Evolutionary conservation across 1,284 basidiomycete species (phyloP).

Genomic region (Coniferiporia weirii): DNA sequence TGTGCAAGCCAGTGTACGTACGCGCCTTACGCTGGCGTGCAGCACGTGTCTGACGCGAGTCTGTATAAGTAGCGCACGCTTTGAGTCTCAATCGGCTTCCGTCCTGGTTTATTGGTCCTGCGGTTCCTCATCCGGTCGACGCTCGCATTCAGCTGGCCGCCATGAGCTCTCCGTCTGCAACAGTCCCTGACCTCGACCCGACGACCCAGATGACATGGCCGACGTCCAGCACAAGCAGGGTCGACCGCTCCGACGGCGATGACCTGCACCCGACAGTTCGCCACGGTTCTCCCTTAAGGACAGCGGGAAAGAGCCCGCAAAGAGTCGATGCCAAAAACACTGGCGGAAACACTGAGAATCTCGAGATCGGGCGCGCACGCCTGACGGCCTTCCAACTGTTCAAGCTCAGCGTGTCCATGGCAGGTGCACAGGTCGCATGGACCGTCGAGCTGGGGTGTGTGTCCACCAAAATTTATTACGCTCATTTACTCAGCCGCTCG

Average conservation of each 20-base stretch:
- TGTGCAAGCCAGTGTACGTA: no score
- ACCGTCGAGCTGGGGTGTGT: conserved; percentile 80
- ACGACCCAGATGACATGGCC: conserved; percentile 76
- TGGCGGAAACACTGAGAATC: conserved; percentile 12
- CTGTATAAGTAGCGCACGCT: not conserved
- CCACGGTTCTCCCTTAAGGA: not conserved
- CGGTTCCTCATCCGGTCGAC: not conserved
- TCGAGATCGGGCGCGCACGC: conserved; percentile 27
- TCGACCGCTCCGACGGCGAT: conserved; percentile 13
- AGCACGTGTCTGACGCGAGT: not conserved
- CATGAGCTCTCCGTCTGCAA: conserved; percentile 2
- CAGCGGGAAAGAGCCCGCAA: conserved; percentile 1
- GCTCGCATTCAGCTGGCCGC: not conserved
- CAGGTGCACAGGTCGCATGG: conserved; percentile 90
- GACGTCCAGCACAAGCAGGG: conserved; percentile 37
- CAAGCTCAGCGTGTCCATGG: conserved; percentile 78
- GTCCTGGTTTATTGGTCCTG: not conserved
- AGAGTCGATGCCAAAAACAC: not conserved
- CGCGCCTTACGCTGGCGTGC: not conserved
- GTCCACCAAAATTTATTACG: conserved; percentile 22
- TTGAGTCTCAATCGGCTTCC: not conserved
- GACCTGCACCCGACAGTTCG: conserved; percentile 1
- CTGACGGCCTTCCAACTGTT: conserved; percentile 71
- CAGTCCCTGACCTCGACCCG: conserved; percentile 51
- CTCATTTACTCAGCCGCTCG: conserved; percentile 28